Conservation (phyloP, 2,329 filamentous ascomycete genomes). For the Paecilomyces sp. region DNA sequence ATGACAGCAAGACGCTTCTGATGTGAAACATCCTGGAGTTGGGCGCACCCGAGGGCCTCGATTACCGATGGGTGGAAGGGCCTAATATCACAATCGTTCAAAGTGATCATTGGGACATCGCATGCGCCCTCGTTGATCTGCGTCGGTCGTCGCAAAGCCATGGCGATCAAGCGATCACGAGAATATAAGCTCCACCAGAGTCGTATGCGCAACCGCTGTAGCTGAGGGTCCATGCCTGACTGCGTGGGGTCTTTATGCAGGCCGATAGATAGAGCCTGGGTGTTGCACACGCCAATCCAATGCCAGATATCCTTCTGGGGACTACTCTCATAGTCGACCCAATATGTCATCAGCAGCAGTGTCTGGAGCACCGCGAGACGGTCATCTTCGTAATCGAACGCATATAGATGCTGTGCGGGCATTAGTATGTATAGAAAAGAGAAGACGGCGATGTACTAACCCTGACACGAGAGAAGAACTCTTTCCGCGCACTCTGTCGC, state of each 20-base stretch:
- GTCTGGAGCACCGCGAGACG: slow-evolving; percentile 77
- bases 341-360: slow-evolving; percentile 82
- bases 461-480: slow-evolving; percentile 76
- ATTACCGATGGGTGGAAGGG: slow-evolving; percentile 58
- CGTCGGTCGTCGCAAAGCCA: slow-evolving; percentile 82
- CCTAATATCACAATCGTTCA: slow-evolving; percentile 72
- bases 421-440: slow-evolving; percentile 4
- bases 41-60: slow-evolving; percentile 59
- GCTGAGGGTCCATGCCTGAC: slow-evolving; percentile 59
- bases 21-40: slow-evolving; percentile 60
- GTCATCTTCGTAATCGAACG: slow-evolving; percentile 84
- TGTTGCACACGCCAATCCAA: slow-evolving; percentile 89
- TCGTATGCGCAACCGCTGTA: slow-evolving; percentile 72
- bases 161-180: slow-evolving; percentile 77
- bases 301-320: slow-evolving; percentile 85
- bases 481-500: slow-evolving; percentile 70
- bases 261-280: slow-evolving; percentile 78
- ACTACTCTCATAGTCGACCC: slow-evolving; percentile 87
- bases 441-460: slow-evolving; percentile 43
- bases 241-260: slow-evolving; percentile 71
- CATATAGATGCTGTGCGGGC: slow-evolving; percentile 63
- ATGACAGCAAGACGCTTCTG: slow-evolving; percentile 71
- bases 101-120: slow-evolving; percentile 77
- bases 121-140: slow-evolving; percentile 86
- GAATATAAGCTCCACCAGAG: slow-evolving; percentile 96